phyloP scores from a whole-genome alignment of 2,329 filamentous ascomycete genomes.

The Pseudogymnoascus sp. region DNA sequence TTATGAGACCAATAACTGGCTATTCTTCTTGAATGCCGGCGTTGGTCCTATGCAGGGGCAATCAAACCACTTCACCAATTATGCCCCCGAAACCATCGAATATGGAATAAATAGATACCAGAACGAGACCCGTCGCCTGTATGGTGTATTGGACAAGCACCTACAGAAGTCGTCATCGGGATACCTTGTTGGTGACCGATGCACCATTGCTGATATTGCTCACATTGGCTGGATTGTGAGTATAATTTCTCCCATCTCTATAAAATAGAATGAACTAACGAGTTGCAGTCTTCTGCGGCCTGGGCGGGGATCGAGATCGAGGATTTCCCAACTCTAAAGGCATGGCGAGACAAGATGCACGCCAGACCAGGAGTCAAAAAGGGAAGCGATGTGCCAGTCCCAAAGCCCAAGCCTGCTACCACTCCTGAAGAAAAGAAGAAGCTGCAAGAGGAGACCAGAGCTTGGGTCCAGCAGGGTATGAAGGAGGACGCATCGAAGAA shows the following conservation, averaged over 20 bases:
- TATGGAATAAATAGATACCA: constrained; percentile 77
- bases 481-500: constrained; percentile 48
- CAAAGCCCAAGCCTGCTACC: constrained; percentile 41
- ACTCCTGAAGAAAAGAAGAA: constrained; percentile 47
- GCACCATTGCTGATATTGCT: constrained; percentile 71
- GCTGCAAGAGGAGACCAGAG: constrained; percentile 41
- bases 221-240: constrained; percentile 70
- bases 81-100: constrained; percentile 72
- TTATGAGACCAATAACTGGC: constrained; percentile 74
- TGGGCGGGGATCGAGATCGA: constrained; percentile 62
- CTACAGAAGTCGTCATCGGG: constrained; percentile 49
- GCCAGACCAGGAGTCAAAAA: constrained; percentile 65
- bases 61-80: constrained; percentile 74
- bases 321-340: constrained; percentile 67
- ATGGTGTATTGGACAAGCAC: constrained; percentile 66
- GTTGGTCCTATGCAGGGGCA: constrained; percentile 79
- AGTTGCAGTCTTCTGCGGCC: constrained; percentile 28
- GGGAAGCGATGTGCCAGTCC: constrained; percentile 63
- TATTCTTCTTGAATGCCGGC: constrained; percentile 70
- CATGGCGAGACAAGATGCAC: constrained; percentile 67
- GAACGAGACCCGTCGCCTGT: constrained; percentile 77
- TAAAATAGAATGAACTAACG: background rate
- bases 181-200: constrained; percentile 58
- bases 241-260: constrained; percentile 12
- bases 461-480: constrained; percentile 65